Conservation (phyloP, 2,329 filamentous ascomycete genomes). For the Neofusicoccum kwambonambiense region DNA sequence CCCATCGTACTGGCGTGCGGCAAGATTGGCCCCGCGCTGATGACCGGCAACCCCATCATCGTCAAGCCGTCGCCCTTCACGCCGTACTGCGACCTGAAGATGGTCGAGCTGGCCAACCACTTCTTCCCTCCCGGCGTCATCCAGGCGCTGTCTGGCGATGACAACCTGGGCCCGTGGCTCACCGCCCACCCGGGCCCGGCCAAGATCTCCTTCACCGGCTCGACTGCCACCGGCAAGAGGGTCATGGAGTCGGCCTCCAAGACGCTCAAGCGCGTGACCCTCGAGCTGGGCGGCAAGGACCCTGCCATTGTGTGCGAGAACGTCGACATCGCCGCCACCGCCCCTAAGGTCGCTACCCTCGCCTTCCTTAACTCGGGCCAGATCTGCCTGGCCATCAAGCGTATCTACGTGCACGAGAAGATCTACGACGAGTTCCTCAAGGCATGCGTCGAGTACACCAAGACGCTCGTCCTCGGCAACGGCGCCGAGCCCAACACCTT, state of each 20-base stretch:
- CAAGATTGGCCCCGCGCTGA: conserved; percentile 58
- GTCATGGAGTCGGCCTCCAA: conserved; percentile 56
- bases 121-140: conserved; percentile 63
- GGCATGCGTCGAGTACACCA: conserved; percentile 47
- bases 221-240: conserved; percentile 58
- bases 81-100: conserved; percentile 58
- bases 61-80: conserved; percentile 58
- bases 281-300: conserved; percentile 65
- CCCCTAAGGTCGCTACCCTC: conserved; percentile 44
- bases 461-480: conserved; percentile 39
- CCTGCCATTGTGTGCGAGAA: conserved; percentile 59
- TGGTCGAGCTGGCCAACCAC: conserved; percentile 49
- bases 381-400: conserved; percentile 45
- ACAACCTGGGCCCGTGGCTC: conserved; percentile 59
- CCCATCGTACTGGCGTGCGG: conserved; percentile 50
- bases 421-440: conserved; percentile 58
- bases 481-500: conserved; percentile 44
- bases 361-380: conserved; percentile 55
- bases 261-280: conserved; percentile 59
- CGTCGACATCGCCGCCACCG: conserved; percentile 43
- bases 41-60: conserved; percentile 58
- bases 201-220: conserved; percentile 65
- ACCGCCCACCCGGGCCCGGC: conserved; percentile 58
- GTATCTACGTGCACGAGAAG: conserved; percentile 60
- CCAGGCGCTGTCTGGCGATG: conserved; percentile 59